Base-by-base conservation (phyloP, 179 eudicot species). In the Amaranthus tricolor region DNA sequence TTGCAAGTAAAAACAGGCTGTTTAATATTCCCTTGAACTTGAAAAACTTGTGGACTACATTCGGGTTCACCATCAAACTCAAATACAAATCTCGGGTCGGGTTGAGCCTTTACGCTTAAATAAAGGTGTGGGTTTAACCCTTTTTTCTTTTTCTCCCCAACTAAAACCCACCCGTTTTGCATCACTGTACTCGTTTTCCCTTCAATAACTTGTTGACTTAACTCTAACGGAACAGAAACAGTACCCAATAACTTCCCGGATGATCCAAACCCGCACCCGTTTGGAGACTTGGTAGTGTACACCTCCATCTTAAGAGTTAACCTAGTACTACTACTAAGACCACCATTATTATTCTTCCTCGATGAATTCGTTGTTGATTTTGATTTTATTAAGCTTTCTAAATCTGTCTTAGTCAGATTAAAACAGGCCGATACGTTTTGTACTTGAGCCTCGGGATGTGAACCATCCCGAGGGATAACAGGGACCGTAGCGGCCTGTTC, bases 1-100 rank as follows among this genome's bases (percentile, higher is more conserved):
- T 89, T 90, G 86, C 99, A 93, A 67, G 95, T 86, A 54, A 95
- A 95, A 65, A 93, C 97, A 47, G 99, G 97, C 71, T 95, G 99
- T 65, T 84, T 70, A 62, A 83, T 77, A 77, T 83, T 88, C 69
- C 97, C 97, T 73, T 90, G 88, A 5, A 93, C 91, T 74, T 90
- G 96, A 80, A 90, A 93, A 10, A 94, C 93, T 54, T 92, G 98
- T 0, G 97, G 98, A 62, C 96, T 92, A 66, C 98, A 88, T 78
- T 92, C 96, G 1, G 98, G 97, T 52, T 90, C 91, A 3, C 93
- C 90, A 49, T 87, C 98, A 54, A 94, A 94, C 79, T 80, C 84
- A 21, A 94, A 92, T 2, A 94, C 93, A 60, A 92, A 94, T 64
- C 97, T 86, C 69, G 98, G 97, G 67, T 94, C 96, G 8, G 88